Conservation (phyloP, 1,284 basidiomycete species). For the Trichosporon sp. region DNA sequence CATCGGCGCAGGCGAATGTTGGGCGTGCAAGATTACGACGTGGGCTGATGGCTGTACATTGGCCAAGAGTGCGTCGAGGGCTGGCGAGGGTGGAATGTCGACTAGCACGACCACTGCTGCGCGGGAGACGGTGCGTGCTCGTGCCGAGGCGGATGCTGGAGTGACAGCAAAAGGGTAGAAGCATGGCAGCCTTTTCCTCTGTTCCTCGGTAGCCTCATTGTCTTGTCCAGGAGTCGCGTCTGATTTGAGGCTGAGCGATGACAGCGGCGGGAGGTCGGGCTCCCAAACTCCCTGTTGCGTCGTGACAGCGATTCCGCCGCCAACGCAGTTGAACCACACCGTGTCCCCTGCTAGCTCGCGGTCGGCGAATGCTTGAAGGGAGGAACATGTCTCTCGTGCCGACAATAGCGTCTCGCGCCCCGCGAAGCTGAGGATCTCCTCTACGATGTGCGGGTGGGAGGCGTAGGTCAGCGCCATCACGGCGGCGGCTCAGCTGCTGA, state of each 20-base stretch:
- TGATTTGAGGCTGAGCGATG: too few species aligned
- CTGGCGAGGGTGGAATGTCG: not conserved
- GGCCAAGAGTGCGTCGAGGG: not conserved
- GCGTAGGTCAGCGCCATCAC: not conserved
- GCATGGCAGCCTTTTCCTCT: not conserved
- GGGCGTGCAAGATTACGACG: not conserved
- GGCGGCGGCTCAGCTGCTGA: too few species aligned
- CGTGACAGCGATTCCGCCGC: not conserved
- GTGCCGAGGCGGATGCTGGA: not conserved
- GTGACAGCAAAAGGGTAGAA: not conserved
- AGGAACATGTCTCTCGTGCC: not conserved
- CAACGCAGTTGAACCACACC: not conserved
- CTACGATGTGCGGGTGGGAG: not conserved
- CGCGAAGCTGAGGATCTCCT: not conserved
- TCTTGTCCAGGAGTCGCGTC: too few species aligned
- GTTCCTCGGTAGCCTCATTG: too few species aligned
- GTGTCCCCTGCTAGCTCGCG: not conserved
- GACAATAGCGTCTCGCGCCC: not conserved
- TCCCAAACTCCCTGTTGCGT: not conserved
- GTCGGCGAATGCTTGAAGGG: not conserved
- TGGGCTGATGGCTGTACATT: not conserved
- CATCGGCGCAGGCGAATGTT: not conserved
- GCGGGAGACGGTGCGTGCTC: not conserved
- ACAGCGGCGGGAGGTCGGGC: not conserved
- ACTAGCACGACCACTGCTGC: not conserved